Evolutionary conservation across 2,329 filamentous ascomycete genomes (phyloP), one percentile per base, ranked within the genome.

Genomic region (Diaporthe sp.): DNA sequence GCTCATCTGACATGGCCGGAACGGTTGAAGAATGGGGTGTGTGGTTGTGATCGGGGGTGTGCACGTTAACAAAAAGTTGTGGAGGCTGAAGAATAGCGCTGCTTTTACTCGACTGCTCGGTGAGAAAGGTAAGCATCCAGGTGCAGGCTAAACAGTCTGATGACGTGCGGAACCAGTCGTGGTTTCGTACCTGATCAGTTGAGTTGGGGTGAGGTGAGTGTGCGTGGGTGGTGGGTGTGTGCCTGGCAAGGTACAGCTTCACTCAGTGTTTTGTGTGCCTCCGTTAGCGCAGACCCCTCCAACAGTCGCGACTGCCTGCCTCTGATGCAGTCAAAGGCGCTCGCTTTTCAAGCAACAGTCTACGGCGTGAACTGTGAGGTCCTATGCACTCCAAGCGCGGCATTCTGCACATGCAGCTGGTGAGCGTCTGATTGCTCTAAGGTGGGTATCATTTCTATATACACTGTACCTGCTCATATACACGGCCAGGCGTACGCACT

Each of bases 261-360:
- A 25, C 27, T 22, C 39, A 32, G 22, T 39, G 42, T 39, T 44
- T 27, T 17, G 44, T 32, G 22, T 75, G 74, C 74, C 74, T 75
- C 12, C 37, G 32, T 71, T 74, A 65, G 74, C 61, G 66, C 72
- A 71, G 71, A 47, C 59, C 74, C 71, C 71, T 39, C 47, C 25
- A 13, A 25, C n/a, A 25, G 30, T 53, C 17, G 32, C 8, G 42
- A 35, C 63, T 51, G 61, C 61, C 61, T 66, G 61, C 22, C 2
- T 68, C 37, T 39, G 44, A 53, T 25, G n/a, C 32, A 39, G n/a
- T 39, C 15, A 35, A 27, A 50, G 7, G 63, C 47, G 32, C 30
- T n/a, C 7, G 8, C 12, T 25, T 8, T 37, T 30, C n/a, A 44
- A 42, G 9, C 27, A 53, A 8, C 8, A 25, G 50, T 17, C 13